A percentile compares a stretch with the other conserved stretches of the same genome.
These are phyloP conservation scores for Tripidium arundinaceum DNA, from an alignment of 202 grass and related monocot species.

Conservation along the genomic window DNA sequence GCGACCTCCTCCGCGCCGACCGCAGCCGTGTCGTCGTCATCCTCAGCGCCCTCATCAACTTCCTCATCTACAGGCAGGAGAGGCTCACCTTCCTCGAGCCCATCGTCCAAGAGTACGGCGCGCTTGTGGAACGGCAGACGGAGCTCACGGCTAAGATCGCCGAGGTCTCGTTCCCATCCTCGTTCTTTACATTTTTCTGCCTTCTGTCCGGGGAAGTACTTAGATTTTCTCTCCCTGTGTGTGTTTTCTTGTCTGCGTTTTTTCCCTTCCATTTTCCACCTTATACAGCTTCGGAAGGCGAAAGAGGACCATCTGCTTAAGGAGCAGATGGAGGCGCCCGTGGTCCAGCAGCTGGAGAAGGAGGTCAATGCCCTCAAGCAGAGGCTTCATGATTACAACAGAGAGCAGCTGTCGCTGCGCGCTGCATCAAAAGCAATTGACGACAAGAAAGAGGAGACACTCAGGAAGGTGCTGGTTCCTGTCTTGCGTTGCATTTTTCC, in stretches of 20 bases:
- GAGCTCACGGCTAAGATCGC: constrained; percentile 50
- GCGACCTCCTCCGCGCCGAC: constrained; percentile 47
- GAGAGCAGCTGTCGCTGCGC: constrained; percentile 60
- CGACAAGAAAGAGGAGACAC: constrained; percentile 49
- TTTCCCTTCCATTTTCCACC: not conserved
- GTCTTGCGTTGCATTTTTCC: not conserved
- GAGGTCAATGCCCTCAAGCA: constrained; percentile 50
- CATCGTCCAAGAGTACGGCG: constrained; percentile 23
- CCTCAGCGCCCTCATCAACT: constrained; percentile 70
- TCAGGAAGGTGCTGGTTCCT: constrained; percentile 44
- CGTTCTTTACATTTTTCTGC: not conserved
- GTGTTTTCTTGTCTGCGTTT: not conserved
- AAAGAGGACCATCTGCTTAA: constrained; percentile 51
- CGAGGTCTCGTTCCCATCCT: constrained; percentile 31
- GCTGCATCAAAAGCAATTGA: constrained; percentile 39
- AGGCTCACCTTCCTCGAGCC: constrained; percentile 48
- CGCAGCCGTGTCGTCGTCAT: constrained; percentile 25
- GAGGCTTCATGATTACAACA: constrained; percentile 64
- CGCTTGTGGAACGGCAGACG: constrained; percentile 5
- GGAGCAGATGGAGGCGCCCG: constrained; percentile 53
- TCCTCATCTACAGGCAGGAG: constrained; percentile 65
- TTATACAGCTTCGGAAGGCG: constrained; percentile 51
- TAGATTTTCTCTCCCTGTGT: not conserved
- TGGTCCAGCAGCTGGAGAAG: constrained; percentile 43
- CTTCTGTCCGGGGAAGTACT: not conserved